These are phyloP conservation scores for Tolypocladium cylindrosporum DNA, from an alignment of 2,329 filamentous ascomycete species.

Conservation along the genomic window DNA sequence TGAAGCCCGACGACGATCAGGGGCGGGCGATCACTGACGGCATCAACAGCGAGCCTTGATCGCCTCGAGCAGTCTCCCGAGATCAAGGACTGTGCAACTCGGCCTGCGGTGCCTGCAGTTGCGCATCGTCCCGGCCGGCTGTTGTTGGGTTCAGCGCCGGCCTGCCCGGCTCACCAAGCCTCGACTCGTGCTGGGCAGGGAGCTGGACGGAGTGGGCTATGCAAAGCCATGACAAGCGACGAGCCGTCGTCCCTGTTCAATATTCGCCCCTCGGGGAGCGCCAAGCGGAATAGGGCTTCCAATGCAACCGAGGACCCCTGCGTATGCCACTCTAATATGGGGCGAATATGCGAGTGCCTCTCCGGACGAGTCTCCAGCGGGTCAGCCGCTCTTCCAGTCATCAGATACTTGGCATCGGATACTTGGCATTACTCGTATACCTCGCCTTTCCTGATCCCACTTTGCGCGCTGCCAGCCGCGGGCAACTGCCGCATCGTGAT, in stretches of 20 bases:
- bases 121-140: not conserved
- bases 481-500: not conserved
- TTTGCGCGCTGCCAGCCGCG: not conserved
- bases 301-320: not conserved
- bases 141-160: too few relatives aligned
- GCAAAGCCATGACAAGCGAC: not conserved
- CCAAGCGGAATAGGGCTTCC: not conserved
- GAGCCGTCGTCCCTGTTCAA: not conserved
- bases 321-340: not conserved
- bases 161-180: too few relatives aligned
- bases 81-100: not conserved
- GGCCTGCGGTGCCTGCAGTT: not conserved
- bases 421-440: too few relatives aligned
- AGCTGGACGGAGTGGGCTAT: not conserved
- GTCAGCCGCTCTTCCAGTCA: not conserved
- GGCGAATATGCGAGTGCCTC: not conserved
- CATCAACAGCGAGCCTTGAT: not conserved
- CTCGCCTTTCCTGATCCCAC: not conserved
- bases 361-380: not conserved
- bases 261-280: not conserved
- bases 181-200: not conserved
- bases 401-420: not conserved
- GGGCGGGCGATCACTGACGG: too few relatives aligned
- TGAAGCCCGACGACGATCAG: not conserved
- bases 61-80: not conserved